Base-by-base conservation (phyloP, 2,329 filamentous ascomycete genomes). In the Colletotrichum agaves region DNA sequence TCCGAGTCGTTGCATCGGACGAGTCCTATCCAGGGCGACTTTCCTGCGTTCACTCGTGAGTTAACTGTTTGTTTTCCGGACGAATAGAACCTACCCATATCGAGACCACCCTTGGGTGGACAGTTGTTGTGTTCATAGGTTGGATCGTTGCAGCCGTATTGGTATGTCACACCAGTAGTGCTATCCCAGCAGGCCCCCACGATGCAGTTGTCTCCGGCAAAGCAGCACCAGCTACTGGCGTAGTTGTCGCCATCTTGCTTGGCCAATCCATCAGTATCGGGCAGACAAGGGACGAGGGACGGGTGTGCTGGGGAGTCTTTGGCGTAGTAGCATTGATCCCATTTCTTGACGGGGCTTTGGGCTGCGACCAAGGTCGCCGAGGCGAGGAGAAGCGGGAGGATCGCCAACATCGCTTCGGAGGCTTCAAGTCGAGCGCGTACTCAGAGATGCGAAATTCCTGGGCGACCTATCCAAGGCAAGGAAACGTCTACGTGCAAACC, bases 81-180 rank as follows among this genome's bases (percentile, higher is more conserved):
- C 27, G 27, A 11, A 5, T 31, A 53, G 1, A 7, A 4, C 7
- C 12, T 41, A 64, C 64, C 64, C 47, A 1, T 6, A 12, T 69
- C 66, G 0, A 69, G 50, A 10, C 62, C 62, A 1, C 66, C 62
- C 19, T 69, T 69, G 0, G 37, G 21, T 1, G 66, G 66, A 15
- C 66, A 69, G 44, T 47, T 66, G 15, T 56, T n/a, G 50, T 69
- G 62, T 2, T 46, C 23, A n/a, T 69, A 69, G 7, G 44, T 67
- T n/a, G 57, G 56, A n/a, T 69, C 62, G 12, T 66, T 69, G 33
- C 66, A 69, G 31, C 66, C 66, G 21, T 69, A 69, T 37, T 66
- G 62, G 3, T 69, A 69, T 0, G 66, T 69, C 4, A 66, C 44
- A 31, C 49, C 55, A 0, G 56, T 53, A 2, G 35, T 19, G 13